Evolutionary conservation across 2,329 filamentous ascomycete genomes (phyloP).

Genomic region (Huntiella abstrusa): DNA sequence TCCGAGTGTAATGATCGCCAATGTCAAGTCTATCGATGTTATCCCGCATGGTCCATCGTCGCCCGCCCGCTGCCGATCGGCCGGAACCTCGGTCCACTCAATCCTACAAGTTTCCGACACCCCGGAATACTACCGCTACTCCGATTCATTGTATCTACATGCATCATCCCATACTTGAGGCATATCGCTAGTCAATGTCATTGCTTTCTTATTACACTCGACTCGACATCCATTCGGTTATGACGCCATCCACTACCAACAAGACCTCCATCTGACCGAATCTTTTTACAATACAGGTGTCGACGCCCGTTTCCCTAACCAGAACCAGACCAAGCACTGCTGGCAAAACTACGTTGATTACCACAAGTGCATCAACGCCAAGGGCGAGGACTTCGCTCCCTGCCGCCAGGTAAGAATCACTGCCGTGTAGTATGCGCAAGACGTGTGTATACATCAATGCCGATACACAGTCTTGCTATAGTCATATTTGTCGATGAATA

Average conservation of each 20-base stretch:
- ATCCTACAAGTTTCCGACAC: not conserved
- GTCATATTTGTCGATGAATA: not conserved
- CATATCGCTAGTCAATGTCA: too few relatives aligned
- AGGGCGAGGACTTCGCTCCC: conserved; percentile 94
- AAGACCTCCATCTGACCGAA: conserved; percentile 1
- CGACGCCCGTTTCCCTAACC: conserved; percentile 97
- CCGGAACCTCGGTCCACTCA: not conserved
- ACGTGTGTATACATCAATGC: not conserved
- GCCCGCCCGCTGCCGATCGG: not conserved
- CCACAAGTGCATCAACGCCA: conserved; percentile 97
- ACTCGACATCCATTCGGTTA: too few relatives aligned
- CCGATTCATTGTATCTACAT: not conserved
- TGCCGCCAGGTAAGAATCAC: conserved; percentile 64
- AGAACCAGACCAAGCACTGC: conserved; percentile 99
- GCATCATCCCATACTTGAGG: not conserved
- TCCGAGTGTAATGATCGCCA: not conserved
- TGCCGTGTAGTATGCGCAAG: not conserved
- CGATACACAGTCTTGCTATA: not conserved
- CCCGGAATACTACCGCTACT: not conserved
- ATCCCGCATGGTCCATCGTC: not conserved
- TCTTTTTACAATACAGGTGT: conserved; percentile 43
- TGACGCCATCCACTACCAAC: not conserved
- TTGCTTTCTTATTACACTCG: too few relatives aligned
- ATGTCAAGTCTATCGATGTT: not conserved
- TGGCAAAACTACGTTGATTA: conserved; percentile 99